Evolutionary conservation across 768 basidiomycete genomes (phyloP), one percentile per base, ranked within the genome.

Genomic region (Mycena albidolilacea): DNA sequence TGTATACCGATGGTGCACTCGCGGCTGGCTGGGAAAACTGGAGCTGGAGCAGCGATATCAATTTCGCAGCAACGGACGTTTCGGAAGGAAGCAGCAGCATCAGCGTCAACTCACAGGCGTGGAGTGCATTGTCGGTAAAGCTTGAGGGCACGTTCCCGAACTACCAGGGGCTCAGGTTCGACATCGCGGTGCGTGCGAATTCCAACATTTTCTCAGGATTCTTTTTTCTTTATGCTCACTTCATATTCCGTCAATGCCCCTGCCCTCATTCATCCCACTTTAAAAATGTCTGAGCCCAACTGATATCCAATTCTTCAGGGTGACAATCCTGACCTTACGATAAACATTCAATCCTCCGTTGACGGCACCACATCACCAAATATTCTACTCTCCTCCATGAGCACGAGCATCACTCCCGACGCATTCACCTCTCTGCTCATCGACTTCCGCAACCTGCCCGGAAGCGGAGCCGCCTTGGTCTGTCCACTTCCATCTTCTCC

Each of bases 11-110:
- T 77, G 76, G 75, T 57, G 78, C 79, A 30, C 84, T 89, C 50
- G 81, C 84, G 21, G 72, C 81, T 35, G 86, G 85, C 19, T 88
- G 87, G 87, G 83, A 89, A 69, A 81, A 89, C 78, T 89, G 88
- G 88, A 86, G 85, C 70, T 89, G 88, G 88, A 80, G 84, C 70
- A 84, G 81, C 48, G 80, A 77, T 41, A 80, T 87, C 63, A 76
- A 85, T 78, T 87, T 81, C 68, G 85, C 80, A 21, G 85, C 87
- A 9, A 87, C 86, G 5, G 87, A 87, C 74, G 63, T 86, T 19
- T 78, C 81, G 52, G 79, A 82, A 61, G 87, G 87, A 12, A 76
- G 80, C 5, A 85, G 83, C 77, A 84, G 85, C 60, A 82, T 88
- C 63, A 86, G 83, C 37, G 82, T 86, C 58, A 84, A 79, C 76